phyloP scores from a whole-genome alignment of 257 asterid species.

The Solanum peruvianum region DNA sequence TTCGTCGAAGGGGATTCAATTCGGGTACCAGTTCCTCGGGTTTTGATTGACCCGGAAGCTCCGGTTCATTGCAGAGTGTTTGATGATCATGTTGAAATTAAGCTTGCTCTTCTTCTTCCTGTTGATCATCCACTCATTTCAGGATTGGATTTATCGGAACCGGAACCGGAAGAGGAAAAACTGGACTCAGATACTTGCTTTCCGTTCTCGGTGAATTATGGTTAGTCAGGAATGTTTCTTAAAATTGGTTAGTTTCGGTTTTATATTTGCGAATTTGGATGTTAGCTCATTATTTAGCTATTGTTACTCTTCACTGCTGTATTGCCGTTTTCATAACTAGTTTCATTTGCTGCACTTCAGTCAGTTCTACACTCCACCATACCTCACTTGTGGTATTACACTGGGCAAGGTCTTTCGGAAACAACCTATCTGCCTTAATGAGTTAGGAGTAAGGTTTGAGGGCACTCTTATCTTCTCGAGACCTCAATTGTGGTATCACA shows the following conservation, averaged over 20 bases:
- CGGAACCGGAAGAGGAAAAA: not conserved
- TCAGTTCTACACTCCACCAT: not conserved
- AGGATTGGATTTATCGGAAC: slow-evolving; percentile 21
- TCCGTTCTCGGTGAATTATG: slow-evolving; percentile 43
- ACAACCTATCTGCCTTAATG: not conserved
- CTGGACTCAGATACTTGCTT: slow-evolving; percentile 15
- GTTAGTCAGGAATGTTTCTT: slow-evolving; percentile 14
- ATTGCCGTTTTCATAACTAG: not conserved
- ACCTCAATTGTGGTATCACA: no score
- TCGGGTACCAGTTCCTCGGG: slow-evolving; percentile 55
- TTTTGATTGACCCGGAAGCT: slow-evolving; percentile 57
- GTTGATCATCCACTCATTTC: slow-evolving; percentile 77
- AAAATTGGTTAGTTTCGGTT: not conserved
- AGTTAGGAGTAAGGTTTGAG: not conserved
- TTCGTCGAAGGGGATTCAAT: slow-evolving; percentile 16
- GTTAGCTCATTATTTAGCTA: not conserved
- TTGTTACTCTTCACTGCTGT: not conserved
- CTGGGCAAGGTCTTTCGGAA: not conserved
- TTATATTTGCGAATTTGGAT: not conserved
- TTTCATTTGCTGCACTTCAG: not conserved
- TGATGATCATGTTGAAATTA: slow-evolving; percentile 72
- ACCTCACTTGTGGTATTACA: not conserved
- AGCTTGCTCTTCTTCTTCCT: slow-evolving; percentile 64
- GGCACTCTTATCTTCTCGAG: not conserved
- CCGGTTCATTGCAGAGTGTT: slow-evolving; percentile 38